Evolutionary conservation across 176 grass and related monocot genomes (phyloP).

Genomic region (Aegilops bicornis): DNA sequence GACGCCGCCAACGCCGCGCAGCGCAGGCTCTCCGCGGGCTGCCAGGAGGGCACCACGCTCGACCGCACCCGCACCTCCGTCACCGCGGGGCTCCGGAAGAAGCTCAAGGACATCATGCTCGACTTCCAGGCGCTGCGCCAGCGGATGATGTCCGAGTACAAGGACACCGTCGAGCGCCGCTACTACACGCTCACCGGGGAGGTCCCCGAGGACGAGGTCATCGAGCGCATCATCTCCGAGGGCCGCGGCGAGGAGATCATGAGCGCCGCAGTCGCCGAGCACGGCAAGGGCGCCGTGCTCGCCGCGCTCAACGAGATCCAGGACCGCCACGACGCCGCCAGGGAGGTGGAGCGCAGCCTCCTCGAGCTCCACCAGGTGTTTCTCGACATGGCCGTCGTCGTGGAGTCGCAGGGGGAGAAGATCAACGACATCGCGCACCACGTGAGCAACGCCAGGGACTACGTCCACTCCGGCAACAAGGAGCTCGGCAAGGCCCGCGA

Average conservation of each 20-base stretch:
- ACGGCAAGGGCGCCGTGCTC: constrained; percentile 72
- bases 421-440: constrained; percentile 80
- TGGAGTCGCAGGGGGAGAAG: constrained; percentile 78
- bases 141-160: constrained; percentile 89
- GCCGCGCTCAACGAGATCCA: constrained; percentile 85
- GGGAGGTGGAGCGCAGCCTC: constrained; percentile 79
- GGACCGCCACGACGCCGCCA: constrained; percentile 64
- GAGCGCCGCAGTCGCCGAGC: constrained; percentile 66
- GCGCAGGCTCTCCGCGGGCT: constrained; percentile 62
- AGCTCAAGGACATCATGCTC: constrained; percentile 93
- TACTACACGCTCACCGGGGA: constrained; percentile 90
- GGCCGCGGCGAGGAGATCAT: constrained; percentile 89
- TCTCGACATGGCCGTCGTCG: constrained; percentile 87
- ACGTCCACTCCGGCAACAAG: constrained; percentile 73
- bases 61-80: constrained; percentile 90
- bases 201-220: constrained; percentile 84
- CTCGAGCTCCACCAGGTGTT: constrained; percentile 96
- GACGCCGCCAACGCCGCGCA: constrained; percentile 74
- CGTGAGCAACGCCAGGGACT: constrained; percentile 64
- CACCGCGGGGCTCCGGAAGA: constrained; percentile 79
- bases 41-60: constrained; percentile 77
- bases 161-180: constrained; percentile 84
- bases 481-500: constrained; percentile 68
- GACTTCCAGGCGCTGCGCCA: constrained; percentile 94
- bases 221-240: constrained; percentile 83